Conservation (phyloP, 1,284 basidiomycete genomes). For the Cystobasidiaceae sp. region DNA sequence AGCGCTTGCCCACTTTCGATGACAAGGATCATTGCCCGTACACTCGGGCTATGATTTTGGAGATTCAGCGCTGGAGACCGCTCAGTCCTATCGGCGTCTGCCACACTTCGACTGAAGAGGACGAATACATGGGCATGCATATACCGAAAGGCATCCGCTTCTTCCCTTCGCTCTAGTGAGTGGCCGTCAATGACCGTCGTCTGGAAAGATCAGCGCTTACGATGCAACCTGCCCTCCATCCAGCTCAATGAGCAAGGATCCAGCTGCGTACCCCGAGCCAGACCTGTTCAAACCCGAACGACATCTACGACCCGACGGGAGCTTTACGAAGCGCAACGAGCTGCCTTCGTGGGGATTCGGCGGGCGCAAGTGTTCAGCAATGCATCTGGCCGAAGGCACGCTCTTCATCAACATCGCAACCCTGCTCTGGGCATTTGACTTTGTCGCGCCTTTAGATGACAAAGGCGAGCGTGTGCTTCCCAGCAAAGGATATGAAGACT, state of each 20-base stretch:
- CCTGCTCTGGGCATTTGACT: conserved; percentile 47
- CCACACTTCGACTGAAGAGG: neutral
- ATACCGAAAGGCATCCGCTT: conserved; percentile 1
- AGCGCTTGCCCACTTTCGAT: conserved; percentile 45
- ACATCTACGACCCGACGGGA: conserved; percentile 13
- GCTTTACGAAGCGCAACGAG: conserved; percentile 24
- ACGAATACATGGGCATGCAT: conserved; percentile 2
- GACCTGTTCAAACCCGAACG: conserved; percentile 13
- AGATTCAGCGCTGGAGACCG: conserved; percentile 53
- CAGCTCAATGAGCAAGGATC: conserved; percentile 26
- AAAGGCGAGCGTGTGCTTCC: conserved; percentile 34
- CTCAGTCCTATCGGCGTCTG: conserved; percentile 48
- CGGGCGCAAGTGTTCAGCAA: conserved; percentile 32
- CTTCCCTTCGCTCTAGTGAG: conserved; percentile 31
- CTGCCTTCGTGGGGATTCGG: conserved; percentile 29
- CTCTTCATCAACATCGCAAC: conserved; percentile 46
- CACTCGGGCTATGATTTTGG: conserved; percentile 49
- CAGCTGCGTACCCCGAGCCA: conserved; percentile 11
- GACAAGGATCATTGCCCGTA: conserved; percentile 38
- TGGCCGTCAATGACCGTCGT: no score
- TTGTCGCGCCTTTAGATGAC: conserved; percentile 36
- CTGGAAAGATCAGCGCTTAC: no score
- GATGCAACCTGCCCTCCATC: no score
- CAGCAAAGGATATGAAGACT: conserved; percentile 1
- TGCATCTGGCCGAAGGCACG: conserved; percentile 40